Evolutionary conservation across 2,329 filamentous ascomycete genomes (phyloP).

Genomic region (Arthrobotrys sphaeroides): DNA sequence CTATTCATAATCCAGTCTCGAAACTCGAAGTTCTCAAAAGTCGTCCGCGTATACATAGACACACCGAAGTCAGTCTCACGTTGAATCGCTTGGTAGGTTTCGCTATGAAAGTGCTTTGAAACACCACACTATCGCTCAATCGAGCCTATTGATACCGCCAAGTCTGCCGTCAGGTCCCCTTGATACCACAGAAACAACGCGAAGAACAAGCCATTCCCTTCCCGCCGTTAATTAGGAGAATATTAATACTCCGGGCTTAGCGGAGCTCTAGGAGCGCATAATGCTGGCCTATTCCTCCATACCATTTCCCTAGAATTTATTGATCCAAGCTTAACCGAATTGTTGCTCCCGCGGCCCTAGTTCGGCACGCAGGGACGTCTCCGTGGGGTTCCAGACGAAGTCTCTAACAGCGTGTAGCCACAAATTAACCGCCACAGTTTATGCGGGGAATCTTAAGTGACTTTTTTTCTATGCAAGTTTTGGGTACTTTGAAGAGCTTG

Average conservation of each 20-base stretch:
- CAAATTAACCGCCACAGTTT: background rate
- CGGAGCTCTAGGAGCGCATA: background rate
- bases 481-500: background rate
- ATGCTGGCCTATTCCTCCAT: no score
- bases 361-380: background rate
- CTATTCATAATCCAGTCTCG: no score
- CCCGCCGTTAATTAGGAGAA: background rate
- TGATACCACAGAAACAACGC: conserved; percentile 14
- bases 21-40: no score
- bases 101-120: background rate
- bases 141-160: background rate
- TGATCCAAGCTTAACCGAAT: background rate
- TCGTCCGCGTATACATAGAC: background rate
- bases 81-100: background rate
- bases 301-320: background rate
- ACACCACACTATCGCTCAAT: background rate
- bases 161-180: background rate
- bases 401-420: background rate
- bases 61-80: background rate
- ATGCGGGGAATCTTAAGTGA: background rate
- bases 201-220: background rate
- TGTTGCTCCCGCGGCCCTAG: background rate
- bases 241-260: background rate
- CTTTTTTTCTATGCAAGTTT: background rate
- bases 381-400: background rate